Percentiles rank a stretch among this genome's conserved stretches.
These are phyloP conservation scores for Cryoendolithus antarcticus DNA, from an alignment of 2,329 filamentous ascomycete genomes.

Conservation along the genomic window DNA sequence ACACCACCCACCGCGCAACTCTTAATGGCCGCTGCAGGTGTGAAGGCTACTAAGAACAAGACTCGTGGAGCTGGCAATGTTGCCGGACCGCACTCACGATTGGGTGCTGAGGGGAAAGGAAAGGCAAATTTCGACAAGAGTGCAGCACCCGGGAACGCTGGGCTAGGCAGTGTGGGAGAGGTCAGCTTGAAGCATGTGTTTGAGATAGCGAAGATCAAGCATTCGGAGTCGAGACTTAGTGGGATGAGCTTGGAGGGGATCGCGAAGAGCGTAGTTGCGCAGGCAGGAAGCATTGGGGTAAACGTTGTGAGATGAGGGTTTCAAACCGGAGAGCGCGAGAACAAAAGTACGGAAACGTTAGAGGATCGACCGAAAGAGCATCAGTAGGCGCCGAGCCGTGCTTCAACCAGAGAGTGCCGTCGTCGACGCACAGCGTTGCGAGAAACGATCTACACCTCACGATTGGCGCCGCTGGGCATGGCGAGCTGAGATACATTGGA, in stretches of 20 bases:
- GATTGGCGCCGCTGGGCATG: too few species aligned
- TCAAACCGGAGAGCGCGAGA: too few species aligned
- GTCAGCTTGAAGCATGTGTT: slow-evolving; percentile 92
- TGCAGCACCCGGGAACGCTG: slow-evolving; percentile 42
- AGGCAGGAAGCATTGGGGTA: slow-evolving; percentile 39
- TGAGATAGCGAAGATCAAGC: slow-evolving; percentile 96
- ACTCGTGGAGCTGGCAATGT: slow-evolving; percentile 55
- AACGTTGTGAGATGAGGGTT: slow-evolving; percentile 33
- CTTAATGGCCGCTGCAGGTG: slow-evolving; percentile 69
- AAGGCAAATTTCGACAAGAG: slow-evolving; percentile 21
- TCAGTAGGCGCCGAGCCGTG: too few species aligned
- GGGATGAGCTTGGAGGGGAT: slow-evolving; percentile 78
- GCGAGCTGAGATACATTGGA: too few species aligned
- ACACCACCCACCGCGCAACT: slow-evolving; percentile 91
- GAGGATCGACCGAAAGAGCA: too few species aligned
- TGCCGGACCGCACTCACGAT: slow-evolving; percentile 31
- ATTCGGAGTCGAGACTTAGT: slow-evolving; percentile 31
- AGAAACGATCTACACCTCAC: too few species aligned
- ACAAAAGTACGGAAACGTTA: too few species aligned
- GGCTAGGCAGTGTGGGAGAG: slow-evolving; percentile 57
- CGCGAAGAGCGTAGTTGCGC: slow-evolving; percentile 55
- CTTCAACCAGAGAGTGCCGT: too few species aligned
- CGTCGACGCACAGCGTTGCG: too few species aligned
- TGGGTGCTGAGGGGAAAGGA: slow-evolving; percentile 23
- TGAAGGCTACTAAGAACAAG: slow-evolving; percentile 63